Evolutionary conservation across 768 basidiomycete species (phyloP), one percentile per base, ranked within the genome.

Genomic region (Suillus decipiens): DNA sequence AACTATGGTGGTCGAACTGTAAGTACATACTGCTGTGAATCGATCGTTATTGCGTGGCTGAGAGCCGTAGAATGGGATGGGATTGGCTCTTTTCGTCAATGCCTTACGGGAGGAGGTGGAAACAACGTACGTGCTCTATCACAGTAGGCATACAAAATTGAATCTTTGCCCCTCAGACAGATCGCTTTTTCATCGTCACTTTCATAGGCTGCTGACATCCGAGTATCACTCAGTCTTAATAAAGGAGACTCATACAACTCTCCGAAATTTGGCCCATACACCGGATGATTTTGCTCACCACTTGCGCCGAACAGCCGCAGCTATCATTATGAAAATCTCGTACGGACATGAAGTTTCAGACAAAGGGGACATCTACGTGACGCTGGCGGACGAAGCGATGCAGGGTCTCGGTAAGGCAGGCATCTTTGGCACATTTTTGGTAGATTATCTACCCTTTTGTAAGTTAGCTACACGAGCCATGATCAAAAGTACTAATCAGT

Each of bases 1-100:
- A 63, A 77, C 78, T 14, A 82, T 84, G 81, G 72, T 79, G 8
- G 75, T 75, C 31, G 79, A 82, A 39, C 64, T 82, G 82, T 83
- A 62, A 55, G 77, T 70, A 55, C 3, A 28, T 28, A 3, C 56
- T 31, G 47, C 43, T 12, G 41, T 53, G 22, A 34, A 36, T 28
- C 28, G 34, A 42, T 36, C 31, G 43, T 28, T 28, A 37, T 59
- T 62, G 5, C 61, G 50, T 47, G n/a, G 14, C 24, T 37, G 36
- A 61, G n/a, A 57, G 10, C 2, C 24, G 17, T 28, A 82, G 81
- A 51, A 80, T 83, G 65, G 82, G 82, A 7, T 83, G 78, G 77
- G 74, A 79, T 63, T 82, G 81, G 81, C 66, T 81, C 5, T 78
- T 82, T 65, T 80, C 79, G 1, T 72, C 76, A n/a, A 72, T 79